phyloP scores from a whole-genome alignment of 2,329 filamentous ascomycete species.

The Colletotrichum tanaceti region DNA sequence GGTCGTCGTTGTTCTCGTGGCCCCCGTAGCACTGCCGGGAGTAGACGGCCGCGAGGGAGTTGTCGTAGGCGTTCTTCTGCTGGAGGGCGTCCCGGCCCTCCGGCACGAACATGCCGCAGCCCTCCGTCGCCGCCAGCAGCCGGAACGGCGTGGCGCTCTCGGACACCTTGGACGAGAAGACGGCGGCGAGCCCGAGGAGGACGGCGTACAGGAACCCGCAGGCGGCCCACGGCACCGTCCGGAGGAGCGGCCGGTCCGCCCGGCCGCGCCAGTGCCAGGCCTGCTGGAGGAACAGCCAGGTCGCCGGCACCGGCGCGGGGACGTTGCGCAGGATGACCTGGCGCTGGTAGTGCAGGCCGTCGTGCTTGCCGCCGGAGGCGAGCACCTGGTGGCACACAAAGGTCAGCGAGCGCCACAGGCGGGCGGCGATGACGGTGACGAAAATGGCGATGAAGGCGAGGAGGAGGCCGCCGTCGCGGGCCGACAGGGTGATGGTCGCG shows the following conservation, averaged over 20 bases:
- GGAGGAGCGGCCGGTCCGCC: background rate
- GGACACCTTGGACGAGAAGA: slow-evolving; percentile 28
- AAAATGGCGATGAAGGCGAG: slow-evolving; percentile 51
- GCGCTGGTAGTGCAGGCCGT: slow-evolving; percentile 45
- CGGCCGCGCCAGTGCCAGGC: slow-evolving; percentile 39
- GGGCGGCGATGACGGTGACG: slow-evolving; percentile 42
- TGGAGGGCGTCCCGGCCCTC: slow-evolving; percentile 1
- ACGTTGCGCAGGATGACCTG: slow-evolving; percentile 44
- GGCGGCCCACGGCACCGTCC: slow-evolving; percentile 22
- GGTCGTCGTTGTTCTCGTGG: too few relatives aligned
- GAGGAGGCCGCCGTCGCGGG: slow-evolving; percentile 47
- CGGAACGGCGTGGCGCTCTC: slow-evolving; percentile 23
- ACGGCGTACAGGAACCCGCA: background rate
- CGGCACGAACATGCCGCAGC: slow-evolving; percentile 24
- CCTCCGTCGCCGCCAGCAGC: slow-evolving; percentile 6
- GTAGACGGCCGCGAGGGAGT: slow-evolving; percentile 36
- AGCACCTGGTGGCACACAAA: slow-evolving; percentile 42
- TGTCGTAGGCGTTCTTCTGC: slow-evolving; percentile 4
- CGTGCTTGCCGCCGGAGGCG: slow-evolving; percentile 40
- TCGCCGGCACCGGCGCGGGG: slow-evolving; percentile 21
- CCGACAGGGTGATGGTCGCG: slow-evolving; percentile 48
- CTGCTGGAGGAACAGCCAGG: slow-evolving; percentile 26
- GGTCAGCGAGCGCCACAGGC: slow-evolving; percentile 43
- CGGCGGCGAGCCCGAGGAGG: slow-evolving; percentile 24
- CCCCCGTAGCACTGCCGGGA: slow-evolving; percentile 42